Conservation (phyloP, 2,329 filamentous ascomycete species). For the Venturia aucupariae region DNA sequence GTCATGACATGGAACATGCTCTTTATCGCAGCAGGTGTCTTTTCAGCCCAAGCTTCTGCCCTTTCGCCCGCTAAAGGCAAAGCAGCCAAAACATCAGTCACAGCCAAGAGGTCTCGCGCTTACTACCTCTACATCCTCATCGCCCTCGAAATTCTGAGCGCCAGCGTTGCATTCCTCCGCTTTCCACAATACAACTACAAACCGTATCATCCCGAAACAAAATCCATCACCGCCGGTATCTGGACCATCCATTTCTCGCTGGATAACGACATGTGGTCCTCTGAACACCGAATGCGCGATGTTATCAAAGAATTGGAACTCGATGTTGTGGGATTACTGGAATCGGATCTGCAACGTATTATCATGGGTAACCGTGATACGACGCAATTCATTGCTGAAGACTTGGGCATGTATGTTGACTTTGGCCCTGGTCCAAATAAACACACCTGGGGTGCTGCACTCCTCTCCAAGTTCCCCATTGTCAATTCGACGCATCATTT, state of each 20-base stretch:
- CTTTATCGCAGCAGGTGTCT: conserved; percentile 74
- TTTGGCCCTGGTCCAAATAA: conserved; percentile 97
- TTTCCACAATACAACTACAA: conserved; percentile 90
- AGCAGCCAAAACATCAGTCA: conserved; percentile 38
- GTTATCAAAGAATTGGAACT: conserved; percentile 88
- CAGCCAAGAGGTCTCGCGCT: conserved; percentile 45
- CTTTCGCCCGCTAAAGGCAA: conserved; percentile 30
- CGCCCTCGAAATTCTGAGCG: conserved; percentile 69
- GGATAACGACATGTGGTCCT: conserved; percentile 98
- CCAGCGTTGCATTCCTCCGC: conserved; percentile 74
- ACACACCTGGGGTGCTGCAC: conserved; percentile 90
- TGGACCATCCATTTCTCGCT: conserved; percentile 98
- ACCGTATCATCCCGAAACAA: conserved; percentile 80
- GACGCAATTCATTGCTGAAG: conserved; percentile 89
- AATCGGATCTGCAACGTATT: conserved; percentile 89
- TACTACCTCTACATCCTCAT: conserved; percentile 65
- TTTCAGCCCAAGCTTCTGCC: conserved; percentile 46
- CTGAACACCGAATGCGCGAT: conserved; percentile 86
- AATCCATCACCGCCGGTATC: conserved; percentile 85
- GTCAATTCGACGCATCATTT: conserved; percentile 94
- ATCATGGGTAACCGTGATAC: conserved; percentile 99
- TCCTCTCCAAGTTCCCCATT: conserved; percentile 96
- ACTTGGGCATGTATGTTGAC: conserved; percentile 97
- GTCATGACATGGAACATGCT: conserved; percentile 83
- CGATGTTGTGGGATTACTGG: conserved; percentile 92